Percentiles rank a stretch among this genome's conserved stretches.
Conservation (phyloP, 106 monocot genomes). For the Apostasia shenzhenica region DNA sequence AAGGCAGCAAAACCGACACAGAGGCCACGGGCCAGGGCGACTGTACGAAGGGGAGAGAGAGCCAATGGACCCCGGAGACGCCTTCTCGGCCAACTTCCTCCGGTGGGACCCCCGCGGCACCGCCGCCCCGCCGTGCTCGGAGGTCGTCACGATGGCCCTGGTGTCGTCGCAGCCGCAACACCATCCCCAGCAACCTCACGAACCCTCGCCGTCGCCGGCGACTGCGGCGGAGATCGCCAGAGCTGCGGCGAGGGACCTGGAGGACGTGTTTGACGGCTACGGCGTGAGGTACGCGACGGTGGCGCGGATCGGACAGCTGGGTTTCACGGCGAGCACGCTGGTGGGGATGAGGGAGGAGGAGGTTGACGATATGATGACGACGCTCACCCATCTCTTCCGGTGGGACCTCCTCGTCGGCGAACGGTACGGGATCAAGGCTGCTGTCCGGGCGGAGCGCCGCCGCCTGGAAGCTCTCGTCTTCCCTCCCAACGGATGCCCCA, state of each 20-base stretch:
- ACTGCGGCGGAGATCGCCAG: background rate
- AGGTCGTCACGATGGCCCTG: background rate
- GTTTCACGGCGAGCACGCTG: slow-evolving; percentile 80
- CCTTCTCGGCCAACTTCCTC: slow-evolving; percentile 45
- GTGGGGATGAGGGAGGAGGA: slow-evolving; percentile 83
- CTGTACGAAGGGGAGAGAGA: slow-evolving; percentile 1
- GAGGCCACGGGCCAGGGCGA: too few species aligned
- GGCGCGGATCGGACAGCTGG: slow-evolving; percentile 67
- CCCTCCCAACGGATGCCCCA: background rate
- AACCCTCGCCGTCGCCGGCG: background rate
- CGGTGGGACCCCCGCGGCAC: slow-evolving; percentile 47
- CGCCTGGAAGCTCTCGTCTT: slow-evolving; percentile 23
- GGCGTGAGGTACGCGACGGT: slow-evolving; percentile 69
- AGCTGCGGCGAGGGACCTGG: slow-evolving; percentile 40
- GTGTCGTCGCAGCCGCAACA: background rate
- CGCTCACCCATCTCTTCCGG: slow-evolving; percentile 76
- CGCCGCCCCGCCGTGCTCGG: background rate
- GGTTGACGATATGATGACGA: slow-evolving; percentile 93
- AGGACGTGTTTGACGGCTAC: slow-evolving; percentile 71
- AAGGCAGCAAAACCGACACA: background rate
- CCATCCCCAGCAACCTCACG: slow-evolving; percentile 1
- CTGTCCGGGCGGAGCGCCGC: slow-evolving; percentile 63
- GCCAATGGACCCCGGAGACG: slow-evolving; percentile 54
- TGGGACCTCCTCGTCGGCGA: slow-evolving; percentile 93
- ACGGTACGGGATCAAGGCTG: slow-evolving; percentile 86